Percentiles rank a stretch among this genome's conserved stretches.
Conservation (phyloP, 2,329 filamentous ascomycete genomes). For the Fusarium globosum region DNA sequence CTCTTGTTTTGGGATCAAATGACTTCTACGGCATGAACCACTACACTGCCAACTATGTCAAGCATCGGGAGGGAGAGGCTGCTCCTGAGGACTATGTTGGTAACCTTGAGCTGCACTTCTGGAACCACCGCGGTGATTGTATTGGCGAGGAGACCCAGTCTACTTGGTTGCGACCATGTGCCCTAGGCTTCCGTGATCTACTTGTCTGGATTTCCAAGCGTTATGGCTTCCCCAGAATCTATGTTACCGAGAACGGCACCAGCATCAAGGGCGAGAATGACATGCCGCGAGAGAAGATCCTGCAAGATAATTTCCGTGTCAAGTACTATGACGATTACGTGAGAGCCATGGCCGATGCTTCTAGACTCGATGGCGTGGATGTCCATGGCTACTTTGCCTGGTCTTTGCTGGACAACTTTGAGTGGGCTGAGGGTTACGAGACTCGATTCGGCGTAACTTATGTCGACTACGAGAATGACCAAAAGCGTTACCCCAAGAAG, state of each 20-base stretch:
- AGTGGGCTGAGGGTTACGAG: conserved; percentile 92
- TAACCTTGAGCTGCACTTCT: conserved; percentile 77
- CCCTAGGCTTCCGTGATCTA: conserved; percentile 80
- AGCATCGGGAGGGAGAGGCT: conserved; percentile 72
- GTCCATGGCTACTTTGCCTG: conserved; percentile 86
- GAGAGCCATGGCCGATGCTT: conserved; percentile 78
- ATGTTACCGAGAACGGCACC: conserved; percentile 90
- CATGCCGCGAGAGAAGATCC: conserved; percentile 73
- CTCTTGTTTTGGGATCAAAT: conserved; percentile 84
- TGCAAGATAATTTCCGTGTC: conserved; percentile 84
- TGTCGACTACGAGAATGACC: conserved; percentile 83
- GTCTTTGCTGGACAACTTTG: conserved; percentile 91
- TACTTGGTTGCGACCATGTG: conserved; percentile 81
- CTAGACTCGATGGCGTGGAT: conserved; percentile 77
- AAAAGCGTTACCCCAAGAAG: conserved; percentile 86
- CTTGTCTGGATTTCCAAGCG: conserved; percentile 81
- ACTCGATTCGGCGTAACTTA: conserved; percentile 87
- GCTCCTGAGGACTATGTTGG: conserved; percentile 76
- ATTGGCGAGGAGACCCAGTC: conserved; percentile 88
- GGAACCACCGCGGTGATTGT: conserved; percentile 76
- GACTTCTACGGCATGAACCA: conserved; percentile 97
- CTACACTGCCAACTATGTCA: conserved; percentile 90
- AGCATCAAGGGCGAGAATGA: conserved; percentile 87
- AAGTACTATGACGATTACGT: conserved; percentile 85
- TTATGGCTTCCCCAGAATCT: conserved; percentile 81